Evolutionary conservation across 225 moss, liverwort and hornwort species (phyloP).

Genomic region (Sphagnum tenellum): DNA sequence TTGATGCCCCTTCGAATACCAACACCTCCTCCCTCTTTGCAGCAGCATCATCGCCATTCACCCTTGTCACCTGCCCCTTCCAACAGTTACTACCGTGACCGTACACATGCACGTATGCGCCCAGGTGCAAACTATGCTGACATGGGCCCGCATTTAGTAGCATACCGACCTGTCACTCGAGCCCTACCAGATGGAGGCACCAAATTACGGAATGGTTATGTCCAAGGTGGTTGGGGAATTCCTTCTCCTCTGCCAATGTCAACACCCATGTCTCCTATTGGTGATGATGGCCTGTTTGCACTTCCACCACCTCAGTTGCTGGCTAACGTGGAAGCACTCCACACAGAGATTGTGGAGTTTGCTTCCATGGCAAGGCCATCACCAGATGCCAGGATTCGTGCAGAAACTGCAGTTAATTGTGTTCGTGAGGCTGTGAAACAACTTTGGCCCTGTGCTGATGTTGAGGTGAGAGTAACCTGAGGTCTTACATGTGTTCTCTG

Average conservation of each 20-base stretch:
- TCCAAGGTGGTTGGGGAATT: conserved; percentile 52
- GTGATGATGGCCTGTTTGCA: conserved; percentile 49
- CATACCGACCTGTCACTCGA: conserved; percentile 50
- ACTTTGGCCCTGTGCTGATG: conserved; percentile 85
- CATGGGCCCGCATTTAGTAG: conserved; percentile 32
- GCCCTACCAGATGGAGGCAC: conserved; percentile 56
- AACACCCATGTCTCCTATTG: conserved; percentile 46
- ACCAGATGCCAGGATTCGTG: conserved; percentile 66
- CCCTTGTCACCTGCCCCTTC: conserved; percentile 26
- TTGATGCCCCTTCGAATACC: conserved; percentile 54
- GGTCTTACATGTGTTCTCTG: too few species aligned
- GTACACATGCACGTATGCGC: conserved; percentile 22
- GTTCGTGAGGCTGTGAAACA: conserved; percentile 77
- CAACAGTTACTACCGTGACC: conserved; percentile 23
- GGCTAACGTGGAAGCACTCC: conserved; percentile 63
- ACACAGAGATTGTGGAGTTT: conserved; percentile 77
- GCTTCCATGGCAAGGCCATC: conserved; percentile 73
- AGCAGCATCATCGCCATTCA: conserved; percentile 52
- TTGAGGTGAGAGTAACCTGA: conserved; percentile 51
- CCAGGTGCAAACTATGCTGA: conserved; percentile 36
- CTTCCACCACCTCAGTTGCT: conserved; percentile 54
- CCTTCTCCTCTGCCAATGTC: conserved; percentile 39
- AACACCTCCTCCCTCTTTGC: conserved; percentile 46
- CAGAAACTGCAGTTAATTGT: conserved; percentile 85
- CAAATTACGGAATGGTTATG: conserved; percentile 43